Conservation (phyloP, 805 yeast species). For the Saturnispora quitensis region DNA sequence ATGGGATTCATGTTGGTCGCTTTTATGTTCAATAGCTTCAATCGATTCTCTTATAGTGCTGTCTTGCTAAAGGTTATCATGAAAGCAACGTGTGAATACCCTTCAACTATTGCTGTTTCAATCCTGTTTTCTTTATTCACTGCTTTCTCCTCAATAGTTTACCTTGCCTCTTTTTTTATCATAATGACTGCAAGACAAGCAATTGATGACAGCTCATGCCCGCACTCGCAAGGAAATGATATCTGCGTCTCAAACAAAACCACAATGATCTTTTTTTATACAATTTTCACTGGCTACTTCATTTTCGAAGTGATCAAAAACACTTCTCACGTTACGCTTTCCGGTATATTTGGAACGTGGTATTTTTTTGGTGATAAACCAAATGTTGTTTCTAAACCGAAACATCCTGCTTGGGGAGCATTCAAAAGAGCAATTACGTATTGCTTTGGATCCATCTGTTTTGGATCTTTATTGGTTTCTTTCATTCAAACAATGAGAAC, state of each 20-base stretch:
- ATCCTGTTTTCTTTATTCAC: conserved; percentile 31
- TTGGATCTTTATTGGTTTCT: conserved; percentile 71
- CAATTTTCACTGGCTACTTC: conserved; percentile 76
- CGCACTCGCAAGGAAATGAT: conserved; percentile 23
- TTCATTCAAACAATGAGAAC: conserved; percentile 57
- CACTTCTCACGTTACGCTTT: conserved; percentile 68
- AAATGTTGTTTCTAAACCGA: conserved; percentile 48
- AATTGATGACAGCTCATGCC: conserved; percentile 46
- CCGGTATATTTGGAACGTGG: conserved; percentile 89
- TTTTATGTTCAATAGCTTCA: conserved; percentile 20
- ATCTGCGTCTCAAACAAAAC: conserved; percentile 25
- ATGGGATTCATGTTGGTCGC: conserved; percentile 17
- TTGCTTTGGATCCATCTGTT: conserved; percentile 84
- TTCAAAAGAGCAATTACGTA: conserved; percentile 69
- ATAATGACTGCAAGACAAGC: conserved; percentile 18
- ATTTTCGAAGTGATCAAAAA: conserved; percentile 77
- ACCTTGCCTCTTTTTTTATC: conserved; percentile 59
- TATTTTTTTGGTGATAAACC: conserved; percentile 45
- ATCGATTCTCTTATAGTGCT: conserved; percentile 24
- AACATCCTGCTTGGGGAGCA: conserved; percentile 71
- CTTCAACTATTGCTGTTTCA: conserved; percentile 52
- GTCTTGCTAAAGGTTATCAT: conserved; percentile 37
- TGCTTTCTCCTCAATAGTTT: conserved; percentile 55
- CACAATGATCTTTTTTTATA: conserved; percentile 37
- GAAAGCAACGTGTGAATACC: conserved; percentile 65